Evolutionary conservation across 139 green algal species (phyloP).

Genomic region (Coccomyxa sp.): DNA sequence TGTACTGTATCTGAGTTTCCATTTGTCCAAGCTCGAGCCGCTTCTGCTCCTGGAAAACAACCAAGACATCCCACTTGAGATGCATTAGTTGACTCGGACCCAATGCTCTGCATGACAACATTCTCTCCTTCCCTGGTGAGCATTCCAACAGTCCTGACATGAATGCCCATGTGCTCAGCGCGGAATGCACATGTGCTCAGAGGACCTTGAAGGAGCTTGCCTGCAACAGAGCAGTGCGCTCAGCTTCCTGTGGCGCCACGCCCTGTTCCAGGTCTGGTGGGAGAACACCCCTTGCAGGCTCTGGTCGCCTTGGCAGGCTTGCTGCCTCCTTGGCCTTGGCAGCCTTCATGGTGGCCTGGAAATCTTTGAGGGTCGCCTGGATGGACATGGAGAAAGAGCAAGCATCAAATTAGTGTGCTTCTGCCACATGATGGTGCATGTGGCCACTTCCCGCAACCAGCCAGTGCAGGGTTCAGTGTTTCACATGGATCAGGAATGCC

Average conservation of each 20-base stretch:
- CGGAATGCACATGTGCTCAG: too few species aligned
- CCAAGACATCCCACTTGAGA: not conserved
- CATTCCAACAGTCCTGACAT: too few species aligned
- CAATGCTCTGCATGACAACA: not conserved
- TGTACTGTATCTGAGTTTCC: constrained; percentile 64
- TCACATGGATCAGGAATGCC: not conserved
- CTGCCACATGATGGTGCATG: too few species aligned
- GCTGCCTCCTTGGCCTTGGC: constrained; percentile 59
- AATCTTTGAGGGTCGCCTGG: constrained; percentile 45
- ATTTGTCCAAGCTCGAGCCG: constrained; percentile 34
- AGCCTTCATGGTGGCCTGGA: constrained; percentile 52
- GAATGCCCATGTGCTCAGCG: too few species aligned
- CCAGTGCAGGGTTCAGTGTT: too few species aligned
- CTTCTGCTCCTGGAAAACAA: constrained; percentile 8
- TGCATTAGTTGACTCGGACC: not conserved
- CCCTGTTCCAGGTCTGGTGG: not conserved
- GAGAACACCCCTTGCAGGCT: not conserved
- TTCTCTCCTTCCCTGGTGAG: not conserved
- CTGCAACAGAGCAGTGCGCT: constrained; percentile 15
- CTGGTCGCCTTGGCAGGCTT: constrained; percentile 41
- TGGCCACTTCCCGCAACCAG: too few species aligned
- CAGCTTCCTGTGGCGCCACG: not conserved
- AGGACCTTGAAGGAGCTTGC: not conserved
- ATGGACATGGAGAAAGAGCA: not conserved
- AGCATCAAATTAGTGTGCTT: too few species aligned